Evolutionary conservation across 83 land plant species (phyloP), one percentile per base, ranked within the genome.

Genomic region (Thuja plicata): DNA sequence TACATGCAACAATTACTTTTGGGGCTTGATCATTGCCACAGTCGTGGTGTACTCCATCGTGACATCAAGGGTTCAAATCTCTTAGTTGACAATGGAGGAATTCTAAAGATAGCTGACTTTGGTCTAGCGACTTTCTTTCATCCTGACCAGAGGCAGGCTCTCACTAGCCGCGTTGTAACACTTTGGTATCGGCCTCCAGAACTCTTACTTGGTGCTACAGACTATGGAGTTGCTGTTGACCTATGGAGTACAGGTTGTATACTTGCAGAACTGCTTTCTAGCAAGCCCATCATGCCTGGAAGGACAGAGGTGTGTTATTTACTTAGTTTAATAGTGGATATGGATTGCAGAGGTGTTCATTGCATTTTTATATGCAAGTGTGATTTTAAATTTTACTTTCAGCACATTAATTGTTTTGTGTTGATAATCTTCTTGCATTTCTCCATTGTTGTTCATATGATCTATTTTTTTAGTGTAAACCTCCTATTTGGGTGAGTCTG

Each of bases 201-300:
- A 90, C 95, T 94, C 79, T 88, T 94, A 87, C 92, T 94, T 17
- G 95, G 95, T 71, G 92, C 95, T 37, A 92, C 91, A 34, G 87
- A 91, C 15, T 94, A 94, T 91, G 95, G 96, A 77, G 90, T 85
- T 91, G 90, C 90, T 86, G 90, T 94, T 41, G 96, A 94, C 87
- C 32, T 94, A 73, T 94, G 96, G 96, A 93, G 96, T 79, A 52
- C 93, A 27, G 96, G 96, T 85, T 94, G 95, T 85, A 94, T 94
- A 87, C 90, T 94, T 46, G 96, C 95, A 30, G 96, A 94, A 90
- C 21, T 94, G 89, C 89, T 92, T 89, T 90, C 94, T 55, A 94
- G 95, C 52, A 94, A 92, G 88, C 96, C 95, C 78, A 94, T 94
- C 79, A 91, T 94, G 96, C 96, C 96, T 46, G 96, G 96, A 87